Evolutionary conservation across 305 asterid genomes (phyloP).

Genomic region (Withania somnifera): DNA sequence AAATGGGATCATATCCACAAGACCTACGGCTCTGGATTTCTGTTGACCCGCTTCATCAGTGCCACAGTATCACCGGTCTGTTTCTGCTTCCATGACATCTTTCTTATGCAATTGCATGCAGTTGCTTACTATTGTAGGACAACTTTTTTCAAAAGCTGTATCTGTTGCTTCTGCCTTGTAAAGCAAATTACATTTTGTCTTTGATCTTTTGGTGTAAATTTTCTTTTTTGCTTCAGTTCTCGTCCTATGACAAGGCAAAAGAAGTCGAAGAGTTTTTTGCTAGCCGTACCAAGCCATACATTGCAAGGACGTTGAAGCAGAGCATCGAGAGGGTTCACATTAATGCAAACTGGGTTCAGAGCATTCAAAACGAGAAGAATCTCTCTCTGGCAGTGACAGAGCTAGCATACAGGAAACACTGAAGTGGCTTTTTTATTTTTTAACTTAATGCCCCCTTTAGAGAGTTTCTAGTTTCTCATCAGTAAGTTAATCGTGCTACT

Average conservation of each 20-base stretch:
- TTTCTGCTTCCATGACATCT: conserved; percentile 9
- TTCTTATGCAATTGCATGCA: background rate
- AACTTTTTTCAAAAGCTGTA: background rate
- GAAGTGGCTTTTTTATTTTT: conserved; percentile 5
- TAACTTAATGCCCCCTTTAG: background rate
- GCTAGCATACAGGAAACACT: conserved; percentile 54
- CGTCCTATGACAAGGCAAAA: conserved; percentile 57
- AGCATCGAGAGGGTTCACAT: conserved; percentile 76
- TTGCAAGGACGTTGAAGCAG: conserved; percentile 85
- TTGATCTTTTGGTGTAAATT: background rate
- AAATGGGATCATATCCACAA: conserved; percentile 68
- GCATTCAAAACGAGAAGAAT: conserved; percentile 64
- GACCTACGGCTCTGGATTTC: conserved; percentile 82
- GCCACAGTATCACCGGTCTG: conserved; percentile 70
- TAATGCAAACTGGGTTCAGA: conserved; percentile 66
- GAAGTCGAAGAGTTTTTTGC: conserved; percentile 68
- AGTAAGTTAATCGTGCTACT: background rate
- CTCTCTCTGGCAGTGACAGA: conserved; percentile 48
- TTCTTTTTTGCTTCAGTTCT: conserved; percentile 39
- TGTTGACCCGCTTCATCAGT: conserved; percentile 62
- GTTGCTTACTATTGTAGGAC: background rate
- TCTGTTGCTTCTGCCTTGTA: background rate
- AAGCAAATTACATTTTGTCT: background rate
- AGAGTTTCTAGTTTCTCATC: background rate
- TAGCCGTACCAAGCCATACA: conserved; percentile 66